phyloP scores from a whole-genome alignment of 352 stramenopile species.

The Thalassiosira mediterranea region DNA sequence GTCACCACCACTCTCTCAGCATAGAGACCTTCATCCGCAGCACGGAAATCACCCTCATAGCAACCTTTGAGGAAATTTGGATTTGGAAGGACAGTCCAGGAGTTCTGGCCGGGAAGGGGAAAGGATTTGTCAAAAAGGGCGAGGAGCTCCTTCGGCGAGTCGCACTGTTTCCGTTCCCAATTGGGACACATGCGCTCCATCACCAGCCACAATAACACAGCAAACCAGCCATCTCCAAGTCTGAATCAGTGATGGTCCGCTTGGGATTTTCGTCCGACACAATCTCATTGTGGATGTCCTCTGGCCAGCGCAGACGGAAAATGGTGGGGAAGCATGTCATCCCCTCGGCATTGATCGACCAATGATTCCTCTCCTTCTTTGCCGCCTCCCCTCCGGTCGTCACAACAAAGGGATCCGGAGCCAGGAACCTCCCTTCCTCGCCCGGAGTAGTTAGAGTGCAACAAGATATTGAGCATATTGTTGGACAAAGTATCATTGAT shows the following conservation, averaged over 20 bases:
- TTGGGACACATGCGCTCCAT: not conserved
- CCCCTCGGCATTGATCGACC: no score
- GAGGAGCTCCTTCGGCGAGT: not conserved
- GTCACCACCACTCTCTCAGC: slow-evolving; percentile 3
- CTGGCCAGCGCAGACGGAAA: not conserved
- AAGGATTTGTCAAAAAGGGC: not conserved
- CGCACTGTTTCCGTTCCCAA: not conserved
- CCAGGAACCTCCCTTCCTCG: no score
- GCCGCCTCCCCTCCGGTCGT: no score
- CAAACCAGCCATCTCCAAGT: not conserved
- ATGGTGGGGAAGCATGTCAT: no score
- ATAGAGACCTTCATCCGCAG: slow-evolving; percentile 12
- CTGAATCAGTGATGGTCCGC: not conserved
- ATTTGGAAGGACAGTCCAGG: not conserved
- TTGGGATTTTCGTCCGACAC: not conserved
- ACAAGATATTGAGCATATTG: no score
- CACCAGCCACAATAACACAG: not conserved
- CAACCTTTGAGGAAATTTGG: not conserved
- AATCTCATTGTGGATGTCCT: not conserved
- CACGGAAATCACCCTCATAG: slow-evolving; percentile 14
- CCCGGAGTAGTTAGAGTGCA: no score
- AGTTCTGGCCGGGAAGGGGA: not conserved
- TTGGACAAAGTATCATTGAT: no score
- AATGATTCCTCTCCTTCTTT: no score
- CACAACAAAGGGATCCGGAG: no score